phyloP scores from a whole-genome alignment of 805 yeast species.

The Cyberlindnera mycetangii region DNA sequence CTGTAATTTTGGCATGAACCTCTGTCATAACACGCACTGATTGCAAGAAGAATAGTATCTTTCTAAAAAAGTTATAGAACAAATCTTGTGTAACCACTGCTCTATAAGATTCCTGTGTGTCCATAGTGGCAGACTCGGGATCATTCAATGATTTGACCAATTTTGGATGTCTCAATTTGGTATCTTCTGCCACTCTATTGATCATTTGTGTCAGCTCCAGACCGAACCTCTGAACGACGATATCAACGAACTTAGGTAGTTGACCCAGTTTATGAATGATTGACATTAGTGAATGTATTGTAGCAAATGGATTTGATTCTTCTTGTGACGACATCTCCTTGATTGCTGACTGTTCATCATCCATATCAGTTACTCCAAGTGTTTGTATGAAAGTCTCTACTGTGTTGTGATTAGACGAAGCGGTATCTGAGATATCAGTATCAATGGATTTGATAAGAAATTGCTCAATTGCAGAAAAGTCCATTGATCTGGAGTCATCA shows the following conservation, averaged over 20 bases:
- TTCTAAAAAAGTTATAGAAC: conserved; percentile 66
- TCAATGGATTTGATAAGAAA: conserved; percentile 55
- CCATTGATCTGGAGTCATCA: conserved; percentile 9
- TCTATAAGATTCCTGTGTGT: conserved; percentile 41
- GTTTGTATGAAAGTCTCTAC: conserved; percentile 35
- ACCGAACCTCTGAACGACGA: conserved; percentile 51
- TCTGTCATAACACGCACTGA: conserved; percentile 65
- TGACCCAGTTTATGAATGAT: conserved; percentile 60
- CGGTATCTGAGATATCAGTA: conserved; percentile 51
- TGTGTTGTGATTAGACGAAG: conserved; percentile 36
- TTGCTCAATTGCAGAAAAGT: conserved; percentile 47
- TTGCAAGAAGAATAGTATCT: conserved; percentile 61
- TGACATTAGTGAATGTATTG: conserved; percentile 49
- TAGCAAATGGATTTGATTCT: conserved; percentile 47
- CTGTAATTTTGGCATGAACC: conserved; percentile 11
- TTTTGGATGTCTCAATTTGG: conserved; percentile 53
- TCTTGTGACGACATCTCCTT: conserved; percentile 31
- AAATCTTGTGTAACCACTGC: conserved; percentile 63
- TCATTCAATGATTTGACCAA: conserved; percentile 31
- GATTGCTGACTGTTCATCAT: conserved; percentile 30
- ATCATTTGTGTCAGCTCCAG: conserved; percentile 64
- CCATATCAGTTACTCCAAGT: conserved; percentile 13
- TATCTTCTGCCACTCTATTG: conserved; percentile 60
- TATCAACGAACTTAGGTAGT: conserved; percentile 54
- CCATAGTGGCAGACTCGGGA: conserved; percentile 10